These are phyloP conservation scores for Cyclanthera cordifolia DNA, from an alignment of 306 rosid species.

Conservation along the genomic window DNA sequence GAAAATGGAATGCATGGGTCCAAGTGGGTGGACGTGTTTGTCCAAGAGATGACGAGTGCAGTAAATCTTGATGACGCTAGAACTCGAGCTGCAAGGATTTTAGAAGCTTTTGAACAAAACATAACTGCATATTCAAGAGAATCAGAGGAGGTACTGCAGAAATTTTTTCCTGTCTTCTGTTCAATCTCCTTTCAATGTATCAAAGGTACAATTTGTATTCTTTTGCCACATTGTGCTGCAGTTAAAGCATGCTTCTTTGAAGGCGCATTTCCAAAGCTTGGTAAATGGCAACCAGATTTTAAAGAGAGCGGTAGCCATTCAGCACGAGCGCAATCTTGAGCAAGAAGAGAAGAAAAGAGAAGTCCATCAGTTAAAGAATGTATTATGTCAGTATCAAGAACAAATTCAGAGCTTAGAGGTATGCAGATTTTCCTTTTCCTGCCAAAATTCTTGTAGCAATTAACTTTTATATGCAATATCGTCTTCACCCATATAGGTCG, in stretches of 20 bases:
- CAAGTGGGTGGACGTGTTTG: constrained; percentile 34
- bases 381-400: constrained; percentile 30
- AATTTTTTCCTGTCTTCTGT: background rate
- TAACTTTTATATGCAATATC: background rate
- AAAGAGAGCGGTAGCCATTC: constrained; percentile 34
- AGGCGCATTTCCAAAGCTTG: constrained; percentile 26
- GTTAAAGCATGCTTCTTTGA: constrained; percentile 21
- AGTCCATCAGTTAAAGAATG: constrained; percentile 24
- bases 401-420: constrained; percentile 28
- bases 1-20: constrained; percentile 11
- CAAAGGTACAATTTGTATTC: background rate
- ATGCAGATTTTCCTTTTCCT: background rate
- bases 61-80: constrained; percentile 22
- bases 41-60: constrained; percentile 27
- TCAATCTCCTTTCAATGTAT: background rate
- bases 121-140: constrained; percentile 16
- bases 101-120: constrained; percentile 28
- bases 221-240: constrained; percentile 13
- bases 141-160: constrained; percentile 20
- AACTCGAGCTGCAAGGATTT: constrained; percentile 25
- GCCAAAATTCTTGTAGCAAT: background rate
- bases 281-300: constrained; percentile 31
- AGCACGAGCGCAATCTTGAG: constrained; percentile 29
- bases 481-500: background rate
- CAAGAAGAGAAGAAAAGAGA: constrained; percentile 28